Percentiles rank a stretch among this genome's conserved stretches.
Conservation (phyloP, 345 rosid genomes). For the Populus nigra region DNA sequence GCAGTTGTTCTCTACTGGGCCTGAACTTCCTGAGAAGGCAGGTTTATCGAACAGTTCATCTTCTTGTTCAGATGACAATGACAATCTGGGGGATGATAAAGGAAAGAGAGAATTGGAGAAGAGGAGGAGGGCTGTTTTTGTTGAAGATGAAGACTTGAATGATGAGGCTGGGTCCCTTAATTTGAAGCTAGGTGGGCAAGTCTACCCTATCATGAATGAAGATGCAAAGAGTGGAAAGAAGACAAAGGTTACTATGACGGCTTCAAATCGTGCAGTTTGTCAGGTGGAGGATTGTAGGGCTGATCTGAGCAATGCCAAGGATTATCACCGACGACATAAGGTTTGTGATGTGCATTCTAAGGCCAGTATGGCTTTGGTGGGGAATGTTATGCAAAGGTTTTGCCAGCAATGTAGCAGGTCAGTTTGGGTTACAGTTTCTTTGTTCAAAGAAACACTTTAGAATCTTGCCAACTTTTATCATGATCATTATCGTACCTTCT, state of each 20-base stretch:
- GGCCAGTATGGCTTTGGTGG: slow-evolving; percentile 24
- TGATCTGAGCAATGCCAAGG: slow-evolving; percentile 31
- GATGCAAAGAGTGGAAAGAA: slow-evolving; percentile 61
- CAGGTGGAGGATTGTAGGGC: slow-evolving; percentile 47
- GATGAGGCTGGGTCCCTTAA: slow-evolving; percentile 46
- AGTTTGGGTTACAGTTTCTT: not conserved
- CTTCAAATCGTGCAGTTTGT: slow-evolving; percentile 60
- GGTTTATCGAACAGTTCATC: slow-evolving; percentile 67
- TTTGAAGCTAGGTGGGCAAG: slow-evolving; percentile 73
- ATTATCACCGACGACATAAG: slow-evolving; percentile 31
- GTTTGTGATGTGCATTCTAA: slow-evolving; percentile 33
- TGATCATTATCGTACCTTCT: not conserved
- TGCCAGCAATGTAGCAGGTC: slow-evolving; percentile 41
- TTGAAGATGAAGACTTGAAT: slow-evolving; percentile 33
- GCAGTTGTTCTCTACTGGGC: slow-evolving; percentile 55
- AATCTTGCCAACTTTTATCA: not conserved
- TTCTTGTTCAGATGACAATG: slow-evolving; percentile 61
- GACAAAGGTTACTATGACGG: slow-evolving; percentile 53
- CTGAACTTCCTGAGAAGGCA: slow-evolving; percentile 35
- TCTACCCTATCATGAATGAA: slow-evolving; percentile 44
- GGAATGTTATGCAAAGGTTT: slow-evolving; percentile 27
- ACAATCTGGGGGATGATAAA: slow-evolving; percentile 36
- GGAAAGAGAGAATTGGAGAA: slow-evolving; percentile 60
- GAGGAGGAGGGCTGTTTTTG: slow-evolving; percentile 61
- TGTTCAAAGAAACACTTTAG: not conserved